Conservation (phyloP, 2,329 filamentous ascomycete species). For the Tetracladium maxilliforme region DNA sequence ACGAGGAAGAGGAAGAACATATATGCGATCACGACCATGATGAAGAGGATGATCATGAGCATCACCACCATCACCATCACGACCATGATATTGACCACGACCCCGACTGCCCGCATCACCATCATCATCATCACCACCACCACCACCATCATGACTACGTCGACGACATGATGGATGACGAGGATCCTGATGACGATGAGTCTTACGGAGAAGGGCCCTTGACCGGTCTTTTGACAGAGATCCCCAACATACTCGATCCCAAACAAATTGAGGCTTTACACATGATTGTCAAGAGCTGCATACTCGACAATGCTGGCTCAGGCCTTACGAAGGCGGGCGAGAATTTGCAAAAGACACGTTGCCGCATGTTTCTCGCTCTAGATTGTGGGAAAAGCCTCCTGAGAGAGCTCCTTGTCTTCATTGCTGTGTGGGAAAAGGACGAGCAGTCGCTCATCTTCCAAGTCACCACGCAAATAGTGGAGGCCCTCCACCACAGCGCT, state of each 20-base stretch:
- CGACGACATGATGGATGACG: constrained; percentile 46
- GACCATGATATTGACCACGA: constrained; percentile 3
- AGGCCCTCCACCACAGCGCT: constrained; percentile 79
- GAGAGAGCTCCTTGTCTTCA: constrained; percentile 85
- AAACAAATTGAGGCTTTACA: constrained; percentile 92
- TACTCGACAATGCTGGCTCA: constrained; percentile 68
- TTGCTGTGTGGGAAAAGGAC: constrained; percentile 90
- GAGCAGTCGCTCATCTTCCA: constrained; percentile 93
- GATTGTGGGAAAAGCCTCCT: constrained; percentile 84
- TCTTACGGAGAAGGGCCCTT: constrained; percentile 68
- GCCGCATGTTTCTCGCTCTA: constrained; percentile 76
- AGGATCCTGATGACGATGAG: constrained; percentile 59
- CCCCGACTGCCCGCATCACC: constrained; percentile 4
- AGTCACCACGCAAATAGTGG: constrained; percentile 90
- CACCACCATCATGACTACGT: constrained; percentile 28
- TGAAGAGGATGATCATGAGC: constrained; percentile 32
- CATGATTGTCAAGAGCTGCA: constrained; percentile 94
- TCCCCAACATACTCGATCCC: constrained; percentile 85
- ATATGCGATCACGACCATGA: constrained; percentile 28
- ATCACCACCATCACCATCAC: constrained; percentile 21
- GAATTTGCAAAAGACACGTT: constrained; percentile 81
- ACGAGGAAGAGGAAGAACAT: no score
- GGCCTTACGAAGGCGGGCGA: constrained; percentile 52
- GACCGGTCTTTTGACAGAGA: constrained; percentile 78
- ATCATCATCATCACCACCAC: no score